phyloP scores from a whole-genome alignment of 495 filamentous ascomycete genomes.

The Barbatosphaeria neglecta region DNA sequence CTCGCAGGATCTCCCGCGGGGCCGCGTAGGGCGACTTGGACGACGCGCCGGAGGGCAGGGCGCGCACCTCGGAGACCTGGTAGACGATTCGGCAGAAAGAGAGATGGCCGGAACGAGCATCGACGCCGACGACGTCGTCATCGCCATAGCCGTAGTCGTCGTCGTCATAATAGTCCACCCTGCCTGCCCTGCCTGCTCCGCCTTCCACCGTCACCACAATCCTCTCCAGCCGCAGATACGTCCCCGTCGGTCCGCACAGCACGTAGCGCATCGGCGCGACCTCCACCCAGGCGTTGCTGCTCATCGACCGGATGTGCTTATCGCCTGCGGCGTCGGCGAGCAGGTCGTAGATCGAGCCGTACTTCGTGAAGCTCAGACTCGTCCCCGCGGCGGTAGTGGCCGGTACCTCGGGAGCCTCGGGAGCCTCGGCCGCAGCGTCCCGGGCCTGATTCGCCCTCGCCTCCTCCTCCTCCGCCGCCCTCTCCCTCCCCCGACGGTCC shows the following conservation, averaged over 20 bases:
- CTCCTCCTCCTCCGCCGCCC: constrained; percentile 9
- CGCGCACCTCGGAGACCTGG: constrained; percentile 25
- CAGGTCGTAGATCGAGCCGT: constrained; percentile 78
- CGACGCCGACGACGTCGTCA: constrained; percentile 9
- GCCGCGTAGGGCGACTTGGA: constrained; percentile 47
- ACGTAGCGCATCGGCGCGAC: constrained; percentile 54
- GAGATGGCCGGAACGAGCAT: too few relatives aligned
- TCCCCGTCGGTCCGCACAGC: constrained; percentile 43
- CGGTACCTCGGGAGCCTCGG: too few relatives aligned
- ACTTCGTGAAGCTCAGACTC: constrained; percentile 58
- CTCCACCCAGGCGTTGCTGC: constrained; percentile 68
- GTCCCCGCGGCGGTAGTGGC: neutral
- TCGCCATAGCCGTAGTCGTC: constrained; percentile 7
- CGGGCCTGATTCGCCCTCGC: neutral
- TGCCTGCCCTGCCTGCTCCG: neutral
- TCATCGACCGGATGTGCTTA: constrained; percentile 63
- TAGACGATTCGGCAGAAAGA: too few relatives aligned
- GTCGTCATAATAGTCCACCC: too few relatives aligned
- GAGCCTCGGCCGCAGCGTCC: neutral
- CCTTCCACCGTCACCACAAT: too few relatives aligned
- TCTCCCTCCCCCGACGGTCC: constrained; percentile 30
- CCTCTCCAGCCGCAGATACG: constrained; percentile 54
- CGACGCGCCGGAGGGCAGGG: constrained; percentile 18
- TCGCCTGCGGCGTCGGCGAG: constrained; percentile 73
- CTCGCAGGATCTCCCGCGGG: constrained; percentile 52